Conservation (phyloP, 2,329 filamentous ascomycete genomes). For the Teratosphaeria gauchensis region DNA sequence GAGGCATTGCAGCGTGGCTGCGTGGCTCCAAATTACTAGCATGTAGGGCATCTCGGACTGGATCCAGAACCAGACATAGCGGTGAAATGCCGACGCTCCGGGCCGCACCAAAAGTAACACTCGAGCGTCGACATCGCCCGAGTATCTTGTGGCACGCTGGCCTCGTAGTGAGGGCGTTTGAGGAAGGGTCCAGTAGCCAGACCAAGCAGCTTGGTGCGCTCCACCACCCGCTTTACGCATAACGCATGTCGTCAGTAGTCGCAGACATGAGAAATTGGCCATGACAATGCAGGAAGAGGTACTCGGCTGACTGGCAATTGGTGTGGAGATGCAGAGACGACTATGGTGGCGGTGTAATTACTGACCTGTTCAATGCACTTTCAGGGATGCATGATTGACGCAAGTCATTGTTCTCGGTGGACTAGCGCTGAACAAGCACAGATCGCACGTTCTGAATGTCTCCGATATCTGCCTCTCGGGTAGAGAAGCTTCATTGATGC, state of each 20-base stretch:
- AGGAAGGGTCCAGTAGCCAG: neutral
- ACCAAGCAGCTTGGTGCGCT: neutral
- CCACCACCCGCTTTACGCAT: neutral
- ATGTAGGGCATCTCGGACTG: slow-evolving; percentile 11
- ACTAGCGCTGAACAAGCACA: slow-evolving; percentile 12
- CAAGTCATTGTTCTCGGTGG: slow-evolving; percentile 16
- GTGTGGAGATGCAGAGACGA: neutral
- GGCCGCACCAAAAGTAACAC: slow-evolving; percentile 3
- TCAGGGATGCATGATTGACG: slow-evolving; percentile 16
- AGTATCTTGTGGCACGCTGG: slow-evolving; percentile 4
- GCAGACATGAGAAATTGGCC: neutral
- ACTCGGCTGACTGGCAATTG: neutral
- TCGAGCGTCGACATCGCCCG: neutral
- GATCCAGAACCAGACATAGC: slow-evolving; percentile 8
- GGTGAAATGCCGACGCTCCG: slow-evolving; percentile 17
- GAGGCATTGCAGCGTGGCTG: neutral
- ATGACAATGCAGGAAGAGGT: neutral
- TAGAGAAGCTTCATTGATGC: slow-evolving; percentile 2
- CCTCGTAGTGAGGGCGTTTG: neutral
- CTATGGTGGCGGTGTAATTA: slow-evolving; percentile 4
- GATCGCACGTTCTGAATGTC: slow-evolving; percentile 14
- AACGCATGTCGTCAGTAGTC: neutral
- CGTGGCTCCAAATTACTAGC: neutral
- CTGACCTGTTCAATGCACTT: slow-evolving; percentile 13
- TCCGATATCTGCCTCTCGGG: slow-evolving; percentile 3